Evolutionary conservation across 2,329 filamentous ascomycete species (phyloP), one percentile per base, ranked within the genome.

Genomic region (Talaromyces sp.): DNA sequence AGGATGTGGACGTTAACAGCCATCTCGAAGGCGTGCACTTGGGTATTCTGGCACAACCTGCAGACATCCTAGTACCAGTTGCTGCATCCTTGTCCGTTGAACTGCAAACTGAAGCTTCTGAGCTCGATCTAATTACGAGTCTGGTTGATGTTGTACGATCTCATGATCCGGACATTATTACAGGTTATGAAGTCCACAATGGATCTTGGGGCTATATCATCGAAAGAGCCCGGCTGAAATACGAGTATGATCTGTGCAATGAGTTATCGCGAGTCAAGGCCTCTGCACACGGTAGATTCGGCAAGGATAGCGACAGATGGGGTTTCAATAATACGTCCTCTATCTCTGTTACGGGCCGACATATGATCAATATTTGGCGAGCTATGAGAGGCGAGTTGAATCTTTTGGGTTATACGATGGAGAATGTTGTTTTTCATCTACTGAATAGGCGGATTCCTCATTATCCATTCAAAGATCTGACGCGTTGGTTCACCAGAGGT

Each of bases 291-390:
- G 91, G 92, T 2, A 87, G 90, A 63, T 93, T 93, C 72, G 92
- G 92, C 22, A 96, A 92, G 75, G 91, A 96, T 27, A 88, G 87
- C 59, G 93, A 97, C 75, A 85, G 87, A 68, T 98, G 94, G 94
- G 94, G 93, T 0, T 97, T 96, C 80, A 95, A 92, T 68, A 93
- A 93, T 62, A 96, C 93, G 0, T 97, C 93, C 2, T 94, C 92
- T 2, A 93, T 98, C 69, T 88, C 88, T 64, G 87, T 99, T n/a
- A 97, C 93, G 0, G 95, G 95, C 5, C 86, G 95, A 67, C 94
- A 98, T 74, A 92, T 96, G 84, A 93, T 99, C 80, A 98, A 98
- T 70, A 90, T 98, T 54, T 98, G 95, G 93, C 87, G 94, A 71
- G 93, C 93, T 0, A 97, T 99, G 93, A 87, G 92, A 65, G 87